Evolutionary conservation across 2,329 filamentous ascomycete species (phyloP), one percentile per base, ranked within the genome.

Genomic region (Fusarium verrucosum): DNA sequence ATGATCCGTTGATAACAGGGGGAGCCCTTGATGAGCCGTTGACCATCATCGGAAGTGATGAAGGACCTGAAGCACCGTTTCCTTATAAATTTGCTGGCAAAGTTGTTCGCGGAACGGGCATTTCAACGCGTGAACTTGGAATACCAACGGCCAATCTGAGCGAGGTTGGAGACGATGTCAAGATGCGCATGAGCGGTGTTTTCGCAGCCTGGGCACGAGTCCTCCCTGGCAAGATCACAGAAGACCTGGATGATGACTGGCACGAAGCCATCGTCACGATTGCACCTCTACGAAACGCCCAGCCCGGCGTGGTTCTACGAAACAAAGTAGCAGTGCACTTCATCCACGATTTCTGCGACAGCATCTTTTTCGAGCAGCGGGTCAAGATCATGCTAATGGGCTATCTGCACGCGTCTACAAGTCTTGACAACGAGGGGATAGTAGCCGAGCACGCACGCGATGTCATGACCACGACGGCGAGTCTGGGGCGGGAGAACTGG

Each of bases 201-300:
- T 91, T 88, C 68, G 86, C 89, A 35, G 88, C 86, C 4, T 91
- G 89, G 88, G 84, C 82, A 0, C 75, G 81, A 1, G 68, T 86
- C 3, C 61, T 80, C 2, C 75, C 78, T 0, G 26, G 51, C 1
- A 73, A 76, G 20, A 71, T 68, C 0, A 62, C 70, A 4, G 76
- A 78, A 4, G 72, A 72, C 5, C 46, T 78, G 3, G 73, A 78
- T 0, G 58, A 73, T 5, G 77, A 81, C 28, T 91, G 89, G 89
- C 79, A 83, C 59, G 83, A 87, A 66, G 80, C 82, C 4, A 77
- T 91, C 11, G 80, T 91, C 43, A 84, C 82, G 0, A 79, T 88
- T 17, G 81, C 82, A 0, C 83, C 85, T 0, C 77, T 82, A 1
- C 79, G 81, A 2, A 78, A 83, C 28, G 76, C 79, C 0, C 69